Base-by-base conservation (phyloP, 2,329 filamentous ascomycete species). In the Coleophoma cylindrospora region DNA sequence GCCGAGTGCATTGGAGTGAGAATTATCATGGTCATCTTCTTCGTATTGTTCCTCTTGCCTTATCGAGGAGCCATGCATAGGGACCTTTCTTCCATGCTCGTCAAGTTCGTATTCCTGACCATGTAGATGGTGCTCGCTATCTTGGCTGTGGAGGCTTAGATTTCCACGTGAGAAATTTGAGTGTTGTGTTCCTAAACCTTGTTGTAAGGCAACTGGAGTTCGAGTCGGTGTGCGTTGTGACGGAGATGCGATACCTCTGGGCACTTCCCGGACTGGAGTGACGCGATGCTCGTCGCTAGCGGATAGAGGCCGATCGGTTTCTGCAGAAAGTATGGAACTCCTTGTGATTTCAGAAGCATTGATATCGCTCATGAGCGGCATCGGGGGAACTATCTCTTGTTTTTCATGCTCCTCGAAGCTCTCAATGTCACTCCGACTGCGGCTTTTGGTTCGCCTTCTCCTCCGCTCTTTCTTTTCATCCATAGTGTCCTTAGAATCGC, bases 351-450 rank as follows among this genome's bases (percentile, higher is more conserved):
- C 91, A 0, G 92, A 95, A 40, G 87, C 82, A 57, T 89, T 87
- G 50, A 95, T 81, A 50, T 90, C 89, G 68, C 91, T 96, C 68
- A 87, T 86, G 54, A 96, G 77, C 3, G 92, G 92, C 86, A 96
- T 90, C 6, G 89, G 89, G 7, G 91, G 86, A 5, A 70, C 67
- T 12, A 88, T 80, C 45, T 83, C 74, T 47, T 81, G 76, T 56
- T 67, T 74, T 52, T 79, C 72, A 2, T 58, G 62, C 27, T 79
- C 73, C 6, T 79, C 78, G 37, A 76, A 74, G 11, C 77, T 76
- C 12, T 80, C 76, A 1, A 65, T 64, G 22, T 61, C 61, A 47
- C 63, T 61, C 38, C 78, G 68, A 55, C 68, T 83, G 43, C 74
- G 72, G 51, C 76, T 68, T 54, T 72, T 67, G 1, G 70, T 71